These are phyloP conservation scores for Lachnellula cervina DNA, from an alignment of 2,329 filamentous ascomycete species.

Conservation along the genomic window DNA sequence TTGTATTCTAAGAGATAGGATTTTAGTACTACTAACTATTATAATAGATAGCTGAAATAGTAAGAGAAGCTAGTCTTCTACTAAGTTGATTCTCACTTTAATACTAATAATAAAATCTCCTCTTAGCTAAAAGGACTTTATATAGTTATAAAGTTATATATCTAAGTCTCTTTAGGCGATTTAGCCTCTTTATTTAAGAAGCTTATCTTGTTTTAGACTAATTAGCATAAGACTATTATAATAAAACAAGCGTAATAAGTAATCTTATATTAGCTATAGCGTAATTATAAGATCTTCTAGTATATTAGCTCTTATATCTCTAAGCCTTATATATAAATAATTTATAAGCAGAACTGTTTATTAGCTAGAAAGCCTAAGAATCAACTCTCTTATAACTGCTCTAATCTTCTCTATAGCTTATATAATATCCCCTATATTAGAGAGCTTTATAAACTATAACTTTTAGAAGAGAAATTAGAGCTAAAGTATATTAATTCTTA, in stretches of 20 bases:
- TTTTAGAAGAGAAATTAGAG: not conserved
- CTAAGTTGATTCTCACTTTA: not conserved
- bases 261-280: not conserved
- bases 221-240: not conserved
- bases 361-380: not conserved
- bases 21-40: not conserved
- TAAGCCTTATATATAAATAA: not conserved
- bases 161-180: not conserved
- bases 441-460: not conserved
- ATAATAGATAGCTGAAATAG: not conserved
- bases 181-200: not conserved
- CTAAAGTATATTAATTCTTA: not conserved
- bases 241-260: not conserved
- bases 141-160: not conserved
- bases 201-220: not conserved
- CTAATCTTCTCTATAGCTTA: not conserved
- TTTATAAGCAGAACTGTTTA: not conserved
- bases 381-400: not conserved
- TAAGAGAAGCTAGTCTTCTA: not conserved
- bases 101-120: not conserved
- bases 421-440: not conserved
- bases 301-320: not conserved
- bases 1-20: not conserved
- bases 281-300: not conserved
- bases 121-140: not conserved